Evolutionary conservation across 371 early-diverging fungal genomes (phyloP).

Genomic region (Phascolomyces articulosus): DNA sequence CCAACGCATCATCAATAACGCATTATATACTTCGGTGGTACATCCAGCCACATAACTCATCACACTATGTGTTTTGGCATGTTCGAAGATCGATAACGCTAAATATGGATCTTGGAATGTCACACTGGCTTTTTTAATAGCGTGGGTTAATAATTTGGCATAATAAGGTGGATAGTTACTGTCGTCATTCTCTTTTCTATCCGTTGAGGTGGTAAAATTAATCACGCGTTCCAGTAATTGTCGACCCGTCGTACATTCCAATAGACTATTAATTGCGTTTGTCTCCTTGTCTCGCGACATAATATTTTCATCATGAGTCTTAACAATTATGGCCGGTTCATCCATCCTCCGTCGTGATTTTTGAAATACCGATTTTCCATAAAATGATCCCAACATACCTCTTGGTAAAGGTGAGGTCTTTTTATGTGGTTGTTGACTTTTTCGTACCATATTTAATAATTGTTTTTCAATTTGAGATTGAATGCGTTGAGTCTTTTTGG

Average conservation of each 20-base stretch:
- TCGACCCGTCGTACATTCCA: slow-evolving; percentile 15
- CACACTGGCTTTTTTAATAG: slow-evolving; percentile 35
- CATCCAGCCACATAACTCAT: slow-evolving; percentile 48
- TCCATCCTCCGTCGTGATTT: not conserved
- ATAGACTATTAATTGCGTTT: slow-evolving; percentile 8
- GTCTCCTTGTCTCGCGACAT: slow-evolving; percentile 14
- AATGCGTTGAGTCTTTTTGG: slow-evolving; percentile 4
- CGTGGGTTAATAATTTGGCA: slow-evolving; percentile 24
- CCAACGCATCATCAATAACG: slow-evolving; percentile 37
- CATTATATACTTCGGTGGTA: slow-evolving; percentile 41
- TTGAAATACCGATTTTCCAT: slow-evolving; percentile 1
- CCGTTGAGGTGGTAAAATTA: slow-evolving; percentile 9
- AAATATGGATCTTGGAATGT: slow-evolving; percentile 44
- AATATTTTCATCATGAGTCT: not conserved
- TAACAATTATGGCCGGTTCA: not conserved
- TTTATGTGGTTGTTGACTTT: slow-evolving; percentile 18
- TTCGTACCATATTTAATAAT: slow-evolving; percentile 24
- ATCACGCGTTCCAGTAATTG: slow-evolving; percentile 10
- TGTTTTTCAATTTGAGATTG: slow-evolving; percentile 30
- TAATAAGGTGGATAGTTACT: slow-evolving; percentile 32
- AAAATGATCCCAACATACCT: slow-evolving; percentile 10
- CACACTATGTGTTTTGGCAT: slow-evolving; percentile 36
- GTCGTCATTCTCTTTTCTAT: not conserved
- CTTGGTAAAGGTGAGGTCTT: slow-evolving; percentile 29
- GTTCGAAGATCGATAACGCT: slow-evolving; percentile 48